Base-by-base conservation (phyloP, 805 yeast species). In the Grigorovia transvaalensis region DNA sequence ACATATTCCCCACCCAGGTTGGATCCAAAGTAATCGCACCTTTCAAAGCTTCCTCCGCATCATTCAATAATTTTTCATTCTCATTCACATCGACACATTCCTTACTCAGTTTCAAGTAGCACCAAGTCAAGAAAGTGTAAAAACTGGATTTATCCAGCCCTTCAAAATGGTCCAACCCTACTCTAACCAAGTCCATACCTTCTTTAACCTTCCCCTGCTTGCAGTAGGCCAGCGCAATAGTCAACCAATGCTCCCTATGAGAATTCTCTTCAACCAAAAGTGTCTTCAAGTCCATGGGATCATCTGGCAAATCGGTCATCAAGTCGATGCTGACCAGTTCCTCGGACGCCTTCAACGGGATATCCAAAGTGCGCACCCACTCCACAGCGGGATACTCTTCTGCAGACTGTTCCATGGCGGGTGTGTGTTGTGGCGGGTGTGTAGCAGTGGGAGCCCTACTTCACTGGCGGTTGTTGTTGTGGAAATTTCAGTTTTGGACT, bases 251-350 rank as follows among this genome's bases (percentile, higher is more conserved):
- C 62, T 83, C 82, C 51, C 77, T 74, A 20, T 78, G 81, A 48
- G 91, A 83, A 52, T 78, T 79, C 70, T 93, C 98, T 57, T 85
- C 87, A 55, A 85, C 84, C 56, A 93, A 72, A 55, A 91, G 77
- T 29, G 80, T 78, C 57, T 85, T 81, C 56, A 93, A 74, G 62
- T 93, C 98, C 46, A 80, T 76, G 4, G 96, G 87, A 65, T 91
- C 96, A 20, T 87, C 96, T 4, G 96, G 95, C 52, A 89, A 74
- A 62, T 91, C 98, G 40, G 82, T 81, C 50, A 78, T 78, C 54
- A 85, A 75, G 61, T 89, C 91, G 58, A 93, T 79, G 50, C 88
- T 84, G 56, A 91, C 96, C 55, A 88, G 85, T 69, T 89, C 96
- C 60, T 84, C 86, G 53, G 83, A 82, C 52, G 78, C 84, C 56